Evolutionary conservation across 73 alveolate genomes (phyloP).

Genomic region (Effrenium voratum): DNA sequence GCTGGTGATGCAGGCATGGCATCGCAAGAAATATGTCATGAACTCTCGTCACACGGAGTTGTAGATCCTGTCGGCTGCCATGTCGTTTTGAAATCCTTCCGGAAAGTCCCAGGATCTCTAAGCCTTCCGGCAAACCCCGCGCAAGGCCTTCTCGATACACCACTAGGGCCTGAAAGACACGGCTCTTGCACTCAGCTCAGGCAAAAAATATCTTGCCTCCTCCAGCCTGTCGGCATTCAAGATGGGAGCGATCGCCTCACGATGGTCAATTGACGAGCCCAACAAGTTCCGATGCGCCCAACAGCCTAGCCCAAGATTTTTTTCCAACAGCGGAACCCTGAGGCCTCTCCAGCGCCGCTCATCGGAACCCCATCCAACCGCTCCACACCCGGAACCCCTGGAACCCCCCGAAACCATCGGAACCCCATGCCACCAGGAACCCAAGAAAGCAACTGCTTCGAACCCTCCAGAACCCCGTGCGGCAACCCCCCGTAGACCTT

Average conservation of each 20-base stretch:
- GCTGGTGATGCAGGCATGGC: too few species aligned
- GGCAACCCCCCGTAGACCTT: not conserved
- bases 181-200: not conserved
- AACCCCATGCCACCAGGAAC: not conserved
- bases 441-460: not conserved
- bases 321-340: too few species aligned
- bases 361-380: too few species aligned
- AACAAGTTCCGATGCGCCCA: too few species aligned
- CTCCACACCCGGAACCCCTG: not conserved
- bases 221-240: not conserved
- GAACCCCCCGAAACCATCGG: not conserved
- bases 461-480: not conserved
- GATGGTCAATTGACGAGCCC: too few species aligned
- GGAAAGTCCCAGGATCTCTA: not conserved
- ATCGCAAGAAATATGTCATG: too few species aligned
- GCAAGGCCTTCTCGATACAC: conserved; percentile 36
- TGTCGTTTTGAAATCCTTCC: too few species aligned
- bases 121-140: not conserved
- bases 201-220: conserved; percentile 10
- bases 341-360: too few species aligned
- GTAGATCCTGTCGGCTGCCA: too few species aligned
- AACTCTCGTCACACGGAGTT: too few species aligned
- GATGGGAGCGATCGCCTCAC: conserved; percentile 34
- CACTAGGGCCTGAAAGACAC: not conserved
- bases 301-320: too few species aligned